Conservation (phyloP, 140 eudicot species). For the Flaveria floridana region DNA sequence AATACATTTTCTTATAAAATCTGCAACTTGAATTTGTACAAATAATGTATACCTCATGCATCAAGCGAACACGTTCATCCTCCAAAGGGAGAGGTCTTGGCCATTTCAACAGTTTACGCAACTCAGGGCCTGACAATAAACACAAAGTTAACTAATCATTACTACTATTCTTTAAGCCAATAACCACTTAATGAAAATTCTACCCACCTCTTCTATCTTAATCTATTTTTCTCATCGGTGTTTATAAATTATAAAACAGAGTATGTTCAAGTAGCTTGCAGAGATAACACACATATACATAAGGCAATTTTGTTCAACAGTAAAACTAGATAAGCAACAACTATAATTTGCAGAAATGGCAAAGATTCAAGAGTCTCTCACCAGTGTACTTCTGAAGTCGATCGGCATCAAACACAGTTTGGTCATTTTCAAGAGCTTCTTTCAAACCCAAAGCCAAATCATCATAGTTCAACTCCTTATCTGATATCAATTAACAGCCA, state of each 20-base stretch:
- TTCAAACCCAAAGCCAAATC: constrained; percentile 82
- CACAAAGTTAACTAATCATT: constrained; percentile 24
- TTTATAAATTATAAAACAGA: neutral
- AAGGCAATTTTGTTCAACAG: neutral
- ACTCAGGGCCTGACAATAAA: constrained; percentile 62
- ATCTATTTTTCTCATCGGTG: neutral
- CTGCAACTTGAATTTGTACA: neutral
- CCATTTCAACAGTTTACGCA: constrained; percentile 80
- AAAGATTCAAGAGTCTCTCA: constrained; percentile 28
- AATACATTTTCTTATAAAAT: constrained; percentile 1
- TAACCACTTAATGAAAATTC: neutral
- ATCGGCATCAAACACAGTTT: constrained; percentile 80
- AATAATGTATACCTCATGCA: constrained; percentile 66
- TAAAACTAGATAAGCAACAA: neutral
- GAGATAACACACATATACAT: neutral
- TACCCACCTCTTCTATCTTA: neutral
- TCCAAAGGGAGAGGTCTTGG: constrained; percentile 92
- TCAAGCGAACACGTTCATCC: constrained; percentile 84
- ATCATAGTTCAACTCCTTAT: constrained; percentile 74
- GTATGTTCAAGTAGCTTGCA: neutral
- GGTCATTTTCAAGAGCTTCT: constrained; percentile 67
- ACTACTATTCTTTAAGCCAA: neutral
- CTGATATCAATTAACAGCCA: constrained; percentile 38
- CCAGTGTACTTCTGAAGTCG: constrained; percentile 89
- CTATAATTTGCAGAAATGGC: neutral